Base-by-base conservation (phyloP, 164 flowering plant genomes). In the Buxus sempervirens region DNA sequence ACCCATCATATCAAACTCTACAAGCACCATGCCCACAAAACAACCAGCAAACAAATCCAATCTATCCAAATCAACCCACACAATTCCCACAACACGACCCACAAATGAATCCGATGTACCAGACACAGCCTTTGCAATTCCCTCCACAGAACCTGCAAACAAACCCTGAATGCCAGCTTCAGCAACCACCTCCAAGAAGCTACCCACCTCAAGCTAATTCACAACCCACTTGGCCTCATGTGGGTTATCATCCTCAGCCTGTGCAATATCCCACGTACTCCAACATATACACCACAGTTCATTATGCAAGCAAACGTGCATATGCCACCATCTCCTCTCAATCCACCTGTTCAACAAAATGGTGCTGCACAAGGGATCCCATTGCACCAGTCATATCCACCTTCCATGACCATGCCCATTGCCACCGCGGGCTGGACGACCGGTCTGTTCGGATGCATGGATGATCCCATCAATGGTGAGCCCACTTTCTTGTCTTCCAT, bases 371-470 rank as follows among this genome's bases (percentile, higher is more conserved):
- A n/a, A 55, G 65, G 66, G 38, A 19, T 69, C 36, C 70, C 70
- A 1, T 20, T 68, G 45, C 26, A n/a, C n/a, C n/a, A n/a, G n/a
- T n/a, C n/a, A n/a, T n/a, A n/a, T n/a, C n/a, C n/a, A n/a, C n/a
- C n/a, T n/a, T n/a, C n/a, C n/a, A n/a, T n/a, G n/a, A n/a, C n/a
- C n/a, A n/a, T n/a, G n/a, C n/a, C n/a, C n/a, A n/a, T n/a, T n/a
- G n/a, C n/a, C n/a, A n/a, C 62, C 0, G 58, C 26, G 45, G 32
- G 18, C 7, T 82, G 85, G 85, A 73, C 45, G 18, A 75, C 80
- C 21, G 82, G 80, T 15, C 67, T 83, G 0, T 83, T 79, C 54
- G 82, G 77, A 23, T 81, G 81, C 81, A 77, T 83, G 81, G 80
- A 83, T 0, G 82, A 83, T 58, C 84, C 84, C 10, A 67, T 58